Conservation (phyloP, 2,329 filamentous ascomycete species). For the Claviceps monticola region DNA sequence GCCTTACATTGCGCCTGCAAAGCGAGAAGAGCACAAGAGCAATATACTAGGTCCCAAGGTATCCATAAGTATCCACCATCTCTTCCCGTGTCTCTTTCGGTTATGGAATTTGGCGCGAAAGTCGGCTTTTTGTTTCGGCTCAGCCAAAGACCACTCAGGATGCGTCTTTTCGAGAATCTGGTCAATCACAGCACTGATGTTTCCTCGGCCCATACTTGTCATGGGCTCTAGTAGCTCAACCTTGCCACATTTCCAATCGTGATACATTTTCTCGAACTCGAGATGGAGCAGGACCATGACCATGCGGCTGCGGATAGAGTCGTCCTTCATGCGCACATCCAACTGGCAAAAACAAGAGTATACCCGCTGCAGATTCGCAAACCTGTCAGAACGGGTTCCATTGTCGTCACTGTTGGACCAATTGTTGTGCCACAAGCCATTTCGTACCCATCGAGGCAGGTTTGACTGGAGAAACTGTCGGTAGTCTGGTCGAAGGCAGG, state of each 20-base stretch:
- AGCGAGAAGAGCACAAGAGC: neutral
- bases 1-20: neutral
- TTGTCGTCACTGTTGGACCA: neutral
- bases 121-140: neutral
- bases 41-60: neutral
- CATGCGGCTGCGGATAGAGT: neutral
- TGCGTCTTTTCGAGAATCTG: neutral
- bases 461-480: neutral
- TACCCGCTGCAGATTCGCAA: neutral
- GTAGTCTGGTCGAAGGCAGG: neutral
- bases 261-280: neutral
- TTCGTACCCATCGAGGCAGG: neutral
- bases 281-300: constrained; percentile 1
- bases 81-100: neutral
- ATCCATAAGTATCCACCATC: constrained; percentile 1
- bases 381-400: neutral
- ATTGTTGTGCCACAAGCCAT: neutral
- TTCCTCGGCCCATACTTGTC: neutral
- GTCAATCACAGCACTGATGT: neutral
- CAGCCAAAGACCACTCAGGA: neutral
- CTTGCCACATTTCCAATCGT: neutral
- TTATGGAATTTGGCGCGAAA: neutral
- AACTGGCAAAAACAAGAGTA: neutral
- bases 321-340: neutral
- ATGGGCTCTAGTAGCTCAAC: neutral